Percentiles rank a stretch among this genome's conserved stretches.
phyloP scores from a whole-genome alignment of 768 basidiomycete genomes.

The Tulasnella sp. region DNA sequence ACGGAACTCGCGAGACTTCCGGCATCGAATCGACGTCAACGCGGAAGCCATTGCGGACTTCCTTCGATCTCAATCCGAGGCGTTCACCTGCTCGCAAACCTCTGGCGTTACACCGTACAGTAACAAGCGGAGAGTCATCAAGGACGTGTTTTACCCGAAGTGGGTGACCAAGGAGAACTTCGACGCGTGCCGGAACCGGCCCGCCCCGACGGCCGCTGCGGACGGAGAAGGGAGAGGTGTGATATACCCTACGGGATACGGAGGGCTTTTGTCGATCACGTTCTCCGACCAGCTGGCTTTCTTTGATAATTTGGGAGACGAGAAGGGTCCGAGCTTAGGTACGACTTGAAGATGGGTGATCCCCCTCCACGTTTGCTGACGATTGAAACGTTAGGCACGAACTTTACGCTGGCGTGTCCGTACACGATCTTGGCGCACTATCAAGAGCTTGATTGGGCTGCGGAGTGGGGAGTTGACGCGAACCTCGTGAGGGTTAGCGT shows the following conservation, averaged over 20 bases:
- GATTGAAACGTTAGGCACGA: conserved; percentile 48
- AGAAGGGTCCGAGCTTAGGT: conserved; percentile 73
- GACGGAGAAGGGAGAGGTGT: conserved; percentile 11
- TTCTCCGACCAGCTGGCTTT: conserved; percentile 68
- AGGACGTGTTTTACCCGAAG: conserved; percentile 84
- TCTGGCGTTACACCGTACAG: conserved; percentile 1
- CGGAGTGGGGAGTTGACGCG: conserved; percentile 68
- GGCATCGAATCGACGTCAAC: conserved; percentile 58
- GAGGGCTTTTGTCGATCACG: conserved; percentile 77
- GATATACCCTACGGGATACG: conserved; percentile 48
- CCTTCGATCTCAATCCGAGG: conserved; percentile 31
- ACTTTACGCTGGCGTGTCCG: conserved; percentile 90
- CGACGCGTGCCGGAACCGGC: conserved; percentile 46
- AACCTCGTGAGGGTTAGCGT: conserved; percentile 80
- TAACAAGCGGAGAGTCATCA: conserved; percentile 38
- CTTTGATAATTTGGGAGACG: conserved; percentile 70
- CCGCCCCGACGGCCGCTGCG: conserved; percentile 24
- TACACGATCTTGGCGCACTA: conserved; percentile 91
- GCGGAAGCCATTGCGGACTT: conserved; percentile 73
- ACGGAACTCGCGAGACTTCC: conserved; percentile 92
- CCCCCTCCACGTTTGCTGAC: not conserved
- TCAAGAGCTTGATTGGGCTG: conserved; percentile 84
- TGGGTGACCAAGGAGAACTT: conserved; percentile 65
- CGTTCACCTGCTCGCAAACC: not conserved
- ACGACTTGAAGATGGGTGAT: not conserved